These are phyloP conservation scores for Aspergillus steynii DNA, from an alignment of 495 filamentous ascomycete genomes.

Conservation along the genomic window DNA sequence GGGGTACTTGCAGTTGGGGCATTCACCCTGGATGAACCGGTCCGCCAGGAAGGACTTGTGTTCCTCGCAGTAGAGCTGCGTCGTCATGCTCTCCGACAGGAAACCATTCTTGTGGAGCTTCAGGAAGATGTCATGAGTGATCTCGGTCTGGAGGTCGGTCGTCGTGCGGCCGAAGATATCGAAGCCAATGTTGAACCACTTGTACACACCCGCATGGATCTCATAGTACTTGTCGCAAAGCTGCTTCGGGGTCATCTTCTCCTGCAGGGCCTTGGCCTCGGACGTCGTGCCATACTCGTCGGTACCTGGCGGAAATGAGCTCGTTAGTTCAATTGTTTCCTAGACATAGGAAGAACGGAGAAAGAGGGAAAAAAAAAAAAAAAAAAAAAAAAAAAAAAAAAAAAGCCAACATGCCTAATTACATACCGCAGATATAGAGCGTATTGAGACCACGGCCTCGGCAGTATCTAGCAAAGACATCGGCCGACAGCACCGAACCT, in stretches of 20 bases:
- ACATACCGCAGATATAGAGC: slow-evolving; percentile 7
- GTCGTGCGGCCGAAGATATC: slow-evolving; percentile 85
- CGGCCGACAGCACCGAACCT: slow-evolving; percentile 81
- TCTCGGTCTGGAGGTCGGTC: slow-evolving; percentile 77
- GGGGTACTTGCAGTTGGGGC: slow-evolving; percentile 74
- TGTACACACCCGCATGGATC: slow-evolving; percentile 80
- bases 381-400: slow-evolving; percentile 15
- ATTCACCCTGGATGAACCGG: slow-evolving; percentile 90
- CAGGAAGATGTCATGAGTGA: slow-evolving; percentile 82
- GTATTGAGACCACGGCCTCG: slow-evolving; percentile 6
- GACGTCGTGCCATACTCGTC: slow-evolving; percentile 87
- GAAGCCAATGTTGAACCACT: slow-evolving; percentile 85
- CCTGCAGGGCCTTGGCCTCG: slow-evolving; percentile 75
- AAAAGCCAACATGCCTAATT: slow-evolving; percentile 1
- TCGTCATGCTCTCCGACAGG: slow-evolving; percentile 72
- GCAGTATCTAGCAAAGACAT: slow-evolving; percentile 60
- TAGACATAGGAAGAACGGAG: slow-evolving; percentile 23
- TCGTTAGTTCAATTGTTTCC: not conserved
- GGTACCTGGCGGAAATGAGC: slow-evolving; percentile 62
- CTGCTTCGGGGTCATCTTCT: slow-evolving; percentile 66
- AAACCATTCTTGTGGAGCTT: slow-evolving; percentile 78
- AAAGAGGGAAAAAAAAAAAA: slow-evolving; percentile 10
- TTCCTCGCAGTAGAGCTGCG: slow-evolving; percentile 82
- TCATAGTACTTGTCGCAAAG: slow-evolving; percentile 85
- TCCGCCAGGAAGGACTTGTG: slow-evolving; percentile 88